A percentile compares a stretch with the other conserved stretches of the same genome.
Conservation (phyloP, 805 yeast genomes). For the Candida andamanensis region DNA sequence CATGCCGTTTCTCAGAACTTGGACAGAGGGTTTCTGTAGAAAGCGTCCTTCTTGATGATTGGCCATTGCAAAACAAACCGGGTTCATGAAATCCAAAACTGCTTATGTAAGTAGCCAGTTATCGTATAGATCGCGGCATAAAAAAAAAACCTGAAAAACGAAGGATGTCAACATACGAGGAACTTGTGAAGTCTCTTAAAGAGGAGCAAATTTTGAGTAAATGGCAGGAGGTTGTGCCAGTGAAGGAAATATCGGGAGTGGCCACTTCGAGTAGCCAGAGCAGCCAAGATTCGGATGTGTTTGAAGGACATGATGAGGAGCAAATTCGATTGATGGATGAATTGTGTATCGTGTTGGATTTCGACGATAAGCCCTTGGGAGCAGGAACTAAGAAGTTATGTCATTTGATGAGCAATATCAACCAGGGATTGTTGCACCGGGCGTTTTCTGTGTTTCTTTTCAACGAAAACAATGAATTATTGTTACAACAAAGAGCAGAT, state of each 20-base stretch:
- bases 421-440: conserved; percentile 83
- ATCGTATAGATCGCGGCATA: no score
- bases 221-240: conserved; percentile 68
- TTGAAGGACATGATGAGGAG: conserved; percentile 86
- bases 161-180: no score
- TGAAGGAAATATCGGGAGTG: conserved; percentile 56
- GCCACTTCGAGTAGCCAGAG: conserved; percentile 35
- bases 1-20: no score
- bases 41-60: no score
- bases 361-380: conserved; percentile 82
- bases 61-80: no score
- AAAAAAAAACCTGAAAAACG: no score
- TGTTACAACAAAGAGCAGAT: conserved; percentile 91
- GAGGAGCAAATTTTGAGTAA: conserved; percentile 46
- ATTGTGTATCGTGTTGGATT: conserved; percentile 88
- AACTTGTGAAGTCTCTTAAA: conserved; percentile 49
- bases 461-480: conserved; percentile 66
- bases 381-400: conserved; percentile 92
- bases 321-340: conserved; percentile 96
- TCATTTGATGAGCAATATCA: conserved; percentile 81
- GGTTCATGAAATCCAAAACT: no score
- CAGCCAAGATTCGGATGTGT: conserved; percentile 40
- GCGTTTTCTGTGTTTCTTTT: conserved; percentile 95
- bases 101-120: no score
- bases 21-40: no score